These are phyloP conservation scores for Phylloporus arenicola DNA, from an alignment of 768 basidiomycete genomes.

Conservation along the genomic window DNA sequence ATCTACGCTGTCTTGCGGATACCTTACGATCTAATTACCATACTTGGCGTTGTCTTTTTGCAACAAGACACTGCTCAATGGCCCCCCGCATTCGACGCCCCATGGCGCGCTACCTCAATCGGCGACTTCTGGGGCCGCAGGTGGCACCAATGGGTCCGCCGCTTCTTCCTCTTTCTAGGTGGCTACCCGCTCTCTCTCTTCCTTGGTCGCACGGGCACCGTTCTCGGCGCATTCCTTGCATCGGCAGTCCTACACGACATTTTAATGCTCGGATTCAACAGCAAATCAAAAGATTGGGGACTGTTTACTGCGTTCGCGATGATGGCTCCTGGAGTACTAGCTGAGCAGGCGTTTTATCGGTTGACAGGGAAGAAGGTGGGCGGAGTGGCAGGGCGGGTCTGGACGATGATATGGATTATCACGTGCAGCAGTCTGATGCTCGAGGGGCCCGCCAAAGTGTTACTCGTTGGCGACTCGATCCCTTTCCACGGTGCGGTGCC, in stretches of 20 bases:
- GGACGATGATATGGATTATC: slow-evolving; percentile 31
- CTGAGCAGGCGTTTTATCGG: slow-evolving; percentile 34
- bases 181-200: slow-evolving; percentile 29
- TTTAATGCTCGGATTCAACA: slow-evolving; percentile 46
- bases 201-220: slow-evolving; percentile 42
- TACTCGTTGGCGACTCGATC: slow-evolving; percentile 7
- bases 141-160: slow-evolving; percentile 38
- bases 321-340: slow-evolving; percentile 46
- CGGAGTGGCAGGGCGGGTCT: slow-evolving; percentile 31
- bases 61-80: slow-evolving; percentile 27
- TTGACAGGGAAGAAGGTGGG: slow-evolving; percentile 26
- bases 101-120: slow-evolving; percentile 35
- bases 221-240: slow-evolving; percentile 52
- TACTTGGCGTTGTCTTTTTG: slow-evolving; percentile 24
- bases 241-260: slow-evolving; percentile 55
- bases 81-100: slow-evolving; percentile 31
- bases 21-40: slow-evolving; percentile 22
- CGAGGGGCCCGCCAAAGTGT: slow-evolving; percentile 17
- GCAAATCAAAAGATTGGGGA: slow-evolving; percentile 36
- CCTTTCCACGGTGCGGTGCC: background rate
- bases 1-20: slow-evolving; percentile 43
- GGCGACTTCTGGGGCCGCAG: slow-evolving; percentile 35
- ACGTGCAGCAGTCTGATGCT: slow-evolving; percentile 21
- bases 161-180: slow-evolving; percentile 29
- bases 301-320: slow-evolving; percentile 49